phyloP scores from a whole-genome alignment of 2,329 filamentous ascomycete species.

The Lachnellula subtilissima region DNA sequence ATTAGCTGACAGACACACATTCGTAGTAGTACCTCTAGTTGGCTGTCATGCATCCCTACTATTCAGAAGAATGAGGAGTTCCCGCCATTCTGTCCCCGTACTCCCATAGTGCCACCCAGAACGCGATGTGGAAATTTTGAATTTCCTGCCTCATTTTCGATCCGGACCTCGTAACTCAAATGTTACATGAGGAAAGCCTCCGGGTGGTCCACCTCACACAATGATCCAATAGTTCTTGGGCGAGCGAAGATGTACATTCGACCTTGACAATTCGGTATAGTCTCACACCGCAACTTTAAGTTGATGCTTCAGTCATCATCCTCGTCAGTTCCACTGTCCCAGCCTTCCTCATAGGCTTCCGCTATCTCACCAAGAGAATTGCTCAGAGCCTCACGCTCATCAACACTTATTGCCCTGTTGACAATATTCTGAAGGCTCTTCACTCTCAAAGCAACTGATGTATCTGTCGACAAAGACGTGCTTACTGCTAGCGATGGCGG shows the following conservation, averaged over 20 bases:
- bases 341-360: constrained; percentile 85
- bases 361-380: constrained; percentile 78
- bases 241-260: not conserved
- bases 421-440: constrained; percentile 62
- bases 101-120: no score
- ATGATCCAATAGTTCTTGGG: not conserved
- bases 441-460: constrained; percentile 64
- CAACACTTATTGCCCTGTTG: constrained; percentile 58
- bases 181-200: not conserved
- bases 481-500: constrained; percentile 43
- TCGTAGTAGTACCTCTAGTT: not conserved
- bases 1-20: not conserved
- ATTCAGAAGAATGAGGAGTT: not conserved
- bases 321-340: constrained; percentile 71
- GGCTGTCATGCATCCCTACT: not conserved
- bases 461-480: constrained; percentile 67
- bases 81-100: no score
- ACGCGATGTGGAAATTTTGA: no score
- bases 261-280: not conserved
- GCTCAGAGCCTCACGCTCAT: constrained; percentile 78
- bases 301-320: constrained; percentile 46
- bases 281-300: not conserved
- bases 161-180: not conserved
- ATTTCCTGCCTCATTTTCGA: no score
- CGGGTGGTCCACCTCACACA: not conserved